A percentile compares a stretch with the other conserved stretches of the same genome.
Evolutionary conservation across 345 rosid genomes (phyloP).

Genomic region (Citrus reticulata): DNA sequence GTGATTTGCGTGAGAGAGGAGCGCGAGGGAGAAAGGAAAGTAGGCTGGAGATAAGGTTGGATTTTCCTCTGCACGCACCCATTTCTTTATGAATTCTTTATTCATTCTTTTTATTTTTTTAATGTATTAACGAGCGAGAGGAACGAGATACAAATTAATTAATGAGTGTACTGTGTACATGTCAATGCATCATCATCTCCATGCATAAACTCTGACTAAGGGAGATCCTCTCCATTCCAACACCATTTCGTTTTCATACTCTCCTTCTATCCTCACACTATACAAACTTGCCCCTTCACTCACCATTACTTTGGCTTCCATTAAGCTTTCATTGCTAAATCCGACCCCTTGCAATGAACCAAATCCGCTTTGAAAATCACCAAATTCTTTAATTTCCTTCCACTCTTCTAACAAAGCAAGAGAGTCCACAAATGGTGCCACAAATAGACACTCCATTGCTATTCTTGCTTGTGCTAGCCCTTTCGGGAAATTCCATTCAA

Average conservation of each 20-base stretch:
- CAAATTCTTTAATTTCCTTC: conserved; percentile 7
- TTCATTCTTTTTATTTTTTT: too few relatives aligned
- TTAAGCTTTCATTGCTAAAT: conserved; percentile 20
- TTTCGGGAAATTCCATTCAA: conserved; percentile 27
- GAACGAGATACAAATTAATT: neutral
- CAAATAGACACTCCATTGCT: conserved; percentile 46
- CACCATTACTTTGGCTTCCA: conserved; percentile 31
- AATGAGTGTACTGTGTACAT: neutral
- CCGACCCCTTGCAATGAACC: conserved; percentile 13
- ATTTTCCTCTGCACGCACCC: too few relatives aligned
- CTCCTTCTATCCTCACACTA: conserved; percentile 24
- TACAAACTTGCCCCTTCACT: conserved; percentile 20
- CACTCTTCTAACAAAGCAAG: conserved; percentile 28
- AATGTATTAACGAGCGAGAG: too few relatives aligned
- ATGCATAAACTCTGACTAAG: conserved; percentile 20
- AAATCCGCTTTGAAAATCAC: neutral
- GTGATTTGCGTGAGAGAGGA: too few relatives aligned
- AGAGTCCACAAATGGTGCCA: conserved; percentile 33
- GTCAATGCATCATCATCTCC: conserved; percentile 11
- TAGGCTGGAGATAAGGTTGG: too few relatives aligned
- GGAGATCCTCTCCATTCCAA: conserved; percentile 25
- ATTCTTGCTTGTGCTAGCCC: conserved; percentile 35
- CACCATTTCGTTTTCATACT: conserved; percentile 19
- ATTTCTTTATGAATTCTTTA: too few relatives aligned
- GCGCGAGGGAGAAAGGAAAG: too few relatives aligned